Evolutionary conservation across 768 basidiomycete species (phyloP), one percentile per base, ranked within the genome.

Genomic region (Russula brevipes): DNA sequence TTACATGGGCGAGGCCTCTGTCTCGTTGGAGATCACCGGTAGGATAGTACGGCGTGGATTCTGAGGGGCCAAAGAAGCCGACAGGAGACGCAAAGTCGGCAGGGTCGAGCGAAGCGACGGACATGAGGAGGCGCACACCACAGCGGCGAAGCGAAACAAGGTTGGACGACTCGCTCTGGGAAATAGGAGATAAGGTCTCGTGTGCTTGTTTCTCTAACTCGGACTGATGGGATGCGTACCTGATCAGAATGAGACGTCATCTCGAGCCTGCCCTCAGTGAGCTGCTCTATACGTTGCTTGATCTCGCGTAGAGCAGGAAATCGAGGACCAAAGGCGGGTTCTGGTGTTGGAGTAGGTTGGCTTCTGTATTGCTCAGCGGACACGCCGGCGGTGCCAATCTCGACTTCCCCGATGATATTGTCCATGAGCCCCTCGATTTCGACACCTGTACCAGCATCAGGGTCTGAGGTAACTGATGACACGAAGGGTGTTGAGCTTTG

Each of bases 111-210:
- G 58, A 64, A 5, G 63, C 63, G 14, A 38, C 30, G 35, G 41
- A 51, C 63, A 64, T 54, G 46, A 64, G 58, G 17, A 64, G 35
- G 47, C 54, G 63, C 53, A 51, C n/a, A 14, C 6, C 53, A 36
- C 36, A 45, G 36, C 63, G 63, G 35, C 58, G 58, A 36, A 50
- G 41, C 7, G 35, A 33, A n/a, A 54, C 9, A 30, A 24, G 9
- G 17, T 35, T 31, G 38, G 36, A 31, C 42, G 62, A 16, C 14
- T 55, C 35, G 33, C 54, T 55, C 63, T 64, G 36, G 41, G 41
- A 0, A 3, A 39, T 36, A 33, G 24, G 9, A 41, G 31, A 11
- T 11, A 39, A 36, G 24, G 19, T 38, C 14, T 5, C 10, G 38
- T 35, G n/a, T 54, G 60, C 10, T 42, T 7, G 9, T 10, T 19